phyloP scores from a whole-genome alignment of 2,329 filamentous ascomycete species.

The Calonectria ilicicola region DNA sequence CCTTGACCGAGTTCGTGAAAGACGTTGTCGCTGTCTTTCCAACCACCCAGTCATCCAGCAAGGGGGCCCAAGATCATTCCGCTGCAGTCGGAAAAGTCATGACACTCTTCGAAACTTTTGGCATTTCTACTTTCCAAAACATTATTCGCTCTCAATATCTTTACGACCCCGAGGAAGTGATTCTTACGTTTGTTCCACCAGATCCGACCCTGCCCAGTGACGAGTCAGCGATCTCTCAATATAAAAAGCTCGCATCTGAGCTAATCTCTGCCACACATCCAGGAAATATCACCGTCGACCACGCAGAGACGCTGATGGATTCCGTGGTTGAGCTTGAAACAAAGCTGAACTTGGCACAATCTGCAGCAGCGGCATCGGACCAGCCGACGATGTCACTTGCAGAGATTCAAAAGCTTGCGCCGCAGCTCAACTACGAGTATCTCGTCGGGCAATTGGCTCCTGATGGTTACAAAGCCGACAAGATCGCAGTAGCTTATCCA shows the following conservation, averaged over 20 bases:
- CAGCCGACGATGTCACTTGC: not conserved
- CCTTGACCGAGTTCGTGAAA: slow-evolving; percentile 67
- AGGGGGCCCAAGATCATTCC: not conserved
- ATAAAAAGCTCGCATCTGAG: slow-evolving; percentile 7
- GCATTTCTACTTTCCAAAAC: slow-evolving; percentile 24
- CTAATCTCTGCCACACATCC: slow-evolving; percentile 18
- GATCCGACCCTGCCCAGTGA: not conserved
- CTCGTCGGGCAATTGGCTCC: slow-evolving; percentile 25
- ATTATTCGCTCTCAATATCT: not conserved
- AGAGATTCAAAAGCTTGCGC: not conserved
- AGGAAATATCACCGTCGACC: not conserved
- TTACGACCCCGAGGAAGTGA: slow-evolving; percentile 11
- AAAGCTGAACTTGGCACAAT: not conserved
- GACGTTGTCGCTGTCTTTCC: slow-evolving; percentile 25
- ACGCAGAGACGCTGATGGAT: not conserved
- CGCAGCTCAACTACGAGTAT: slow-evolving; percentile 24
- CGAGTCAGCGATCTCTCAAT: not conserved
- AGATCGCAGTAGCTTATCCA: slow-evolving; percentile 64
- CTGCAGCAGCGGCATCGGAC: not conserved
- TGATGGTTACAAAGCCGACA: slow-evolving; percentile 50
- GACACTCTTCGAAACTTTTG: slow-evolving; percentile 25
- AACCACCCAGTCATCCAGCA: not conserved
- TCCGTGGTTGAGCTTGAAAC: not conserved
- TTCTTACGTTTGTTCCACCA: not conserved
- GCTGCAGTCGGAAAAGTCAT: slow-evolving; percentile 19